Percentiles rank a stretch among this genome's conserved stretches.
These are phyloP conservation scores for Cyclaneusma minus DNA, from an alignment of 2,329 filamentous ascomycete species.

Conservation along the genomic window DNA sequence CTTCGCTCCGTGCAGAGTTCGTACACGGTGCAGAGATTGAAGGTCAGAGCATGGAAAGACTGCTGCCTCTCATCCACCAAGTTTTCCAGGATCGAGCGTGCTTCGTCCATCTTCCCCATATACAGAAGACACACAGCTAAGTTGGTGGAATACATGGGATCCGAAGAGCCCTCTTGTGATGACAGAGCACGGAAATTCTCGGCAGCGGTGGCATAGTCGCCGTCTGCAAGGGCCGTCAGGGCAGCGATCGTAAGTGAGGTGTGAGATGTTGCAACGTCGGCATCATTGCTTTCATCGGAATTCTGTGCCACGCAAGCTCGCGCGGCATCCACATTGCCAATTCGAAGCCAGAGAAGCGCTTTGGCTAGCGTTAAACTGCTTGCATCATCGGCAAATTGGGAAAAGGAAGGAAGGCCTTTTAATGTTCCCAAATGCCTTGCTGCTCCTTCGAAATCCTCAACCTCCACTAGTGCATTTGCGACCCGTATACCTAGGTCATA, in stretches of 20 bases:
- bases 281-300: conserved; percentile 12
- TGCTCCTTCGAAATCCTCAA: conserved; percentile 76
- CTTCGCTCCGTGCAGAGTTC: conserved; percentile 77
- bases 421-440: conserved; percentile 54
- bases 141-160: conserved; percentile 72
- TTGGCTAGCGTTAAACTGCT: conserved; percentile 30
- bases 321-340: conserved; percentile 63
- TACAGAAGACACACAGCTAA: conserved; percentile 75
- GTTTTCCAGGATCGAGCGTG: conserved; percentile 48
- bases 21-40: conserved; percentile 84
- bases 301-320: conserved; percentile 30
- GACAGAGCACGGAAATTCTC: too few species aligned
- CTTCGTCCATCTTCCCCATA: conserved; percentile 58
- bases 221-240: conserved; percentile 65
- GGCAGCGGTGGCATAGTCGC: conserved; percentile 50
- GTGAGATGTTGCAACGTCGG: conserved; percentile 22
- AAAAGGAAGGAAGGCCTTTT: conserved; percentile 9
- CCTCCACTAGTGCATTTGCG: conserved; percentile 57
- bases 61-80: conserved; percentile 46
- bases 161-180: too few species aligned
- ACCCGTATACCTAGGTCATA: conserved; percentile 58
- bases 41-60: conserved; percentile 66
- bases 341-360: conserved; percentile 58
- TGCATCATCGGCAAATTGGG: conserved; percentile 18
- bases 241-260: conserved; percentile 49